Evolutionary conservation across 495 filamentous ascomycete genomes (phyloP).

Genomic region (Aspergillus cristatus): DNA sequence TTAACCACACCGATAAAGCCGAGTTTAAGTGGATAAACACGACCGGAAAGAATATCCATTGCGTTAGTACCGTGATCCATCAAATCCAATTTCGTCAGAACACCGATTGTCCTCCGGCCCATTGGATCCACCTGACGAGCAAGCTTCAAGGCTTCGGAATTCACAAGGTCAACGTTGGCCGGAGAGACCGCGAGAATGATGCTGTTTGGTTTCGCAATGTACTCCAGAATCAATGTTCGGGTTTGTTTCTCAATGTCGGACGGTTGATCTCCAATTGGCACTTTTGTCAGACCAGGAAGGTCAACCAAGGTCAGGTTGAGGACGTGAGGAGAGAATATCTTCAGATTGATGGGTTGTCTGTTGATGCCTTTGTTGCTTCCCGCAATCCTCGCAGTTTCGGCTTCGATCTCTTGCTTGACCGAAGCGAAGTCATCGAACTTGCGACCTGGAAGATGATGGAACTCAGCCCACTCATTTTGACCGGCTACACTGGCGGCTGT

Average conservation of each 20-base stretch:
- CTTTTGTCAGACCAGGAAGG: conserved; percentile 92
- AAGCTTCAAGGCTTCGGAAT: conserved; percentile 95
- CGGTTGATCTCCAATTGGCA: conserved; percentile 96
- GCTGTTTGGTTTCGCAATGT: conserved; percentile 98
- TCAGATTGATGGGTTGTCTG: conserved; percentile 92
- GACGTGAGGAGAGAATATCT: conserved; percentile 97
- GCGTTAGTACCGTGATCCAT: conserved; percentile 99
- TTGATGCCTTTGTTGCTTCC: conserved; percentile 99
- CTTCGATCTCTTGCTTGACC: conserved; percentile 96
- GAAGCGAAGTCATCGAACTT: conserved; percentile 86
- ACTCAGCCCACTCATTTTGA: conserved; percentile 90
- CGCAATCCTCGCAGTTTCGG: conserved; percentile 88
- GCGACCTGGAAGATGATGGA: conserved; percentile 84
- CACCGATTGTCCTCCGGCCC: conserved; percentile 90
- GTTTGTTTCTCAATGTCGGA: conserved; percentile 99
- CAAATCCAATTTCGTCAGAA: conserved; percentile 93
- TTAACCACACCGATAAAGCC: conserved; percentile 99
- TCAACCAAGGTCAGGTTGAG: conserved; percentile 95
- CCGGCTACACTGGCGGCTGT: conserved; percentile 59
- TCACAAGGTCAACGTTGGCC: conserved; percentile 96
- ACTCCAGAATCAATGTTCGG: conserved; percentile 90
- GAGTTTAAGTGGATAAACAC: conserved; percentile 93
- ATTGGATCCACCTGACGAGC: conserved; percentile 94
- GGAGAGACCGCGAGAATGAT: conserved; percentile 96
- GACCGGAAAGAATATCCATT: conserved; percentile 88